Percentiles rank a stretch among this genome's conserved stretches.
Conservation (phyloP, 805 yeast genomes). For the Cyberlindnera xylosilytica region DNA sequence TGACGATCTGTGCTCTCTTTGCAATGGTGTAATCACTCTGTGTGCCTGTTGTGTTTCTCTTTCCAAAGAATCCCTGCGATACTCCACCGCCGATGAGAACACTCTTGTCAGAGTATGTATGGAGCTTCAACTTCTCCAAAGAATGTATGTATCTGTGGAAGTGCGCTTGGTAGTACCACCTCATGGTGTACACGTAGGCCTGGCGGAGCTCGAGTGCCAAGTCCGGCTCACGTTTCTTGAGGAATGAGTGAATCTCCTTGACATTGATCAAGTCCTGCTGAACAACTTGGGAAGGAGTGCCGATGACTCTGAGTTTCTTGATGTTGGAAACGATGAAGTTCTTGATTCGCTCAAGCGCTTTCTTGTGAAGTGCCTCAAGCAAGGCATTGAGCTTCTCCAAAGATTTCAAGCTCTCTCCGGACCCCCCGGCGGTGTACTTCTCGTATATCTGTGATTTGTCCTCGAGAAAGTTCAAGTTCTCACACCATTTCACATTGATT, state of each 20-base stretch:
- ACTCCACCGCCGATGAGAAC: conserved; percentile 47
- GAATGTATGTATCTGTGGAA: conserved; percentile 76
- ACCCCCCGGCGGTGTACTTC: conserved; percentile 31
- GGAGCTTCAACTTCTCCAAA: conserved; percentile 57
- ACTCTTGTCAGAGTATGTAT: conserved; percentile 47
- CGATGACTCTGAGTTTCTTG: conserved; percentile 57
- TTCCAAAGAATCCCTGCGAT: conserved; percentile 14
- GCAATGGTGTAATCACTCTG: conserved; percentile 30
- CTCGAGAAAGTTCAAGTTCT: conserved; percentile 52
- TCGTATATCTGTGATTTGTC: conserved; percentile 58
- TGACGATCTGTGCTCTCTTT: conserved; percentile 56
- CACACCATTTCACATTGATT: conserved; percentile 61
- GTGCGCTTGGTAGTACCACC: conserved; percentile 84
- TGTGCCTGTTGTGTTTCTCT: conserved; percentile 4
- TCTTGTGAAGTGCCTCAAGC: conserved; percentile 50
- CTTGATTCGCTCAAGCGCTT: conserved; percentile 73
- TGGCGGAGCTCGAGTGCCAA: conserved; percentile 69
- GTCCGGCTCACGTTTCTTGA: conserved; percentile 50
- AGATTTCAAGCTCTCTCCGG: conserved; percentile 18
- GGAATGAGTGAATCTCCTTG: conserved; percentile 58
- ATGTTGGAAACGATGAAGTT: conserved; percentile 64
- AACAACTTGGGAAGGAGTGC: conserved; percentile 69
- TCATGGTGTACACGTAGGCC: conserved; percentile 86
- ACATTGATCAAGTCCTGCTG: conserved; percentile 64
- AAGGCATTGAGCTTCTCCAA: conserved; percentile 27